Evolutionary conservation across 129 eudicot genomes (phyloP).

Genomic region (Tagetes erecta): DNA sequence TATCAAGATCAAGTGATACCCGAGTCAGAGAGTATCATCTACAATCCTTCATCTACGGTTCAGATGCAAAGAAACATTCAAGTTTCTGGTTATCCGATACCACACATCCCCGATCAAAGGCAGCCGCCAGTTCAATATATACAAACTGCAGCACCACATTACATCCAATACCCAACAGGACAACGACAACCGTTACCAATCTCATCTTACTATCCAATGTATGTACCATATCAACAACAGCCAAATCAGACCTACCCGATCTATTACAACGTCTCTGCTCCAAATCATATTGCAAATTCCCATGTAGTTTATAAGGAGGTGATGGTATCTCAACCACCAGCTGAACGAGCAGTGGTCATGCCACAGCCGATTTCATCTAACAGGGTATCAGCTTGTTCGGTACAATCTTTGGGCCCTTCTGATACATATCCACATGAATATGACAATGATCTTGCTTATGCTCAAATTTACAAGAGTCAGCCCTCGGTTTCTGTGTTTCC

Average conservation of each 20-base stretch:
- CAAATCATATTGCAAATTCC: slow-evolving; percentile 25
- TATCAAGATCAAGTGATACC: slow-evolving; percentile 49
- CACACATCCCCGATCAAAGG: slow-evolving; percentile 48
- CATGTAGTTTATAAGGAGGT: neutral
- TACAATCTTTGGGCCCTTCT: slow-evolving; percentile 42
- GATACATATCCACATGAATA: slow-evolving; percentile 43
- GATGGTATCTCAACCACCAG: slow-evolving; percentile 29
- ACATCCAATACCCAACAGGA: slow-evolving; percentile 51
- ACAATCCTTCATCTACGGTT: slow-evolving; percentile 43
- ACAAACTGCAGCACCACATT: slow-evolving; percentile 53
- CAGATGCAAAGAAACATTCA: slow-evolving; percentile 47
- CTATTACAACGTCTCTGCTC: slow-evolving; percentile 54
- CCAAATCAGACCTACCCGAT: slow-evolving; percentile 60
- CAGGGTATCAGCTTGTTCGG: slow-evolving; percentile 30
- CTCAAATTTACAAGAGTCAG: slow-evolving; percentile 85
- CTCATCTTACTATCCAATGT: slow-evolving; percentile 63
- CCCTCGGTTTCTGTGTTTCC: slow-evolving; percentile 65
- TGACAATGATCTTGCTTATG: slow-evolving; percentile 74
- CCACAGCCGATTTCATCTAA: slow-evolving; percentile 29
- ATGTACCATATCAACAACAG: slow-evolving; percentile 39
- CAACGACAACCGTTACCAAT: too few relatives aligned
- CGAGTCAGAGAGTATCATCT: slow-evolving; percentile 47
- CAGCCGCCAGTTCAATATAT: slow-evolving; percentile 56
- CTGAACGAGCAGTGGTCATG: slow-evolving; percentile 44
- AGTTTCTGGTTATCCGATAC: slow-evolving; percentile 48